Evolutionary conservation across 2,329 filamentous ascomycete species (phyloP).

Genomic region (Aureobasidium sp.): DNA sequence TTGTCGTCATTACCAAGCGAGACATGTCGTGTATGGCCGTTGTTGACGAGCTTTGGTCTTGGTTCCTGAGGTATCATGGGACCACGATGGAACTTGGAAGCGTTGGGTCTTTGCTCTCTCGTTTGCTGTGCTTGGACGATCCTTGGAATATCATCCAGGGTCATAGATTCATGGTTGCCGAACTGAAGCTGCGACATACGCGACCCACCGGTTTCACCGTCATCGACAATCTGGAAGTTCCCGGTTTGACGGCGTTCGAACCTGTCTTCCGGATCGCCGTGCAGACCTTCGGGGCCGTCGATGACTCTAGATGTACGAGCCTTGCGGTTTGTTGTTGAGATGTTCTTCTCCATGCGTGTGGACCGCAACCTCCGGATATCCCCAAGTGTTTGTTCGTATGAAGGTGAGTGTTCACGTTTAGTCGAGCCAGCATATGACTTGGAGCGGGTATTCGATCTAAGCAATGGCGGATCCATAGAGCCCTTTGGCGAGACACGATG

Average conservation of each 20-base stretch:
- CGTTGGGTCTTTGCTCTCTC: constrained; percentile 77
- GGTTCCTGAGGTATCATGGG: constrained; percentile 61
- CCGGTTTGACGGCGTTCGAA: constrained; percentile 37
- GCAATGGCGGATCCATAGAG: constrained; percentile 41
- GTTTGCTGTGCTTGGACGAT: constrained; percentile 95
- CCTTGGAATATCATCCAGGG: constrained; percentile 89
- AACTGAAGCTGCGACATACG: constrained; percentile 71
- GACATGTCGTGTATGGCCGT: constrained; percentile 60
- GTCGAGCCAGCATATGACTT: constrained; percentile 62
- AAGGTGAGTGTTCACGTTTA: constrained; percentile 53
- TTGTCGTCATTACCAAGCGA: constrained; percentile 49
- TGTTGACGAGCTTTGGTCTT: constrained; percentile 54
- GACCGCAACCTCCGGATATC: constrained; percentile 89
- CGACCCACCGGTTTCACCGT: constrained; percentile 60
- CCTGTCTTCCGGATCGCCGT: constrained; percentile 65
- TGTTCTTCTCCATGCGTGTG: constrained; percentile 85
- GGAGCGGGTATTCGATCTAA: constrained; percentile 62
- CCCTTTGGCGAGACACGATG: constrained; percentile 46
- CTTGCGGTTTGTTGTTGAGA: constrained; percentile 88
- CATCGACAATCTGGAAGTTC: constrained; percentile 71
- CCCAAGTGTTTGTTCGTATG: constrained; percentile 91
- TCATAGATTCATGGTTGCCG: constrained; percentile 83
- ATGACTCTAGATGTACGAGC: constrained; percentile 88
- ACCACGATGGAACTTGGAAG: constrained; percentile 67
- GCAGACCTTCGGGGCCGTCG: constrained; percentile 70